Conservation (phyloP, 352 stramenopile genomes). For the Pythium scleroteichum region DNA sequence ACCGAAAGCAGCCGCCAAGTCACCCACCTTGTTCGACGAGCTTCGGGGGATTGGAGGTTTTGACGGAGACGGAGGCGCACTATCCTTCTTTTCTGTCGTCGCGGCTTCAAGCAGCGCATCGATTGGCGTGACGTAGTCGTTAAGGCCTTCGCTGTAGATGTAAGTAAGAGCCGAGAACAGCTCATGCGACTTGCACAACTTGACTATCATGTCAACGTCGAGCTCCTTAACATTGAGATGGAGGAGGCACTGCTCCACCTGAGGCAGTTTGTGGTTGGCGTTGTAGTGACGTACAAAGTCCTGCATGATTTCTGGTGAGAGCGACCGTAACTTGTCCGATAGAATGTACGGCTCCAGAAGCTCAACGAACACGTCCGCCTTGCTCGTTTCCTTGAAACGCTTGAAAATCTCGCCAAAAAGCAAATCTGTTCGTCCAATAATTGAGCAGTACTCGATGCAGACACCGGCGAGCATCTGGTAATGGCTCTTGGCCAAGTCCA, state of each 20-base stretch:
- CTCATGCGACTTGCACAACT: constrained; percentile 89
- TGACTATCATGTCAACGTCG: constrained; percentile 94
- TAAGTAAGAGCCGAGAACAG: constrained; percentile 95
- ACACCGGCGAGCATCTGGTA: constrained; percentile 96
- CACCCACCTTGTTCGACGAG: constrained; percentile 51
- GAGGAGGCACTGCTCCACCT: constrained; percentile 93
- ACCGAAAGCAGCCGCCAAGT: constrained; percentile 67
- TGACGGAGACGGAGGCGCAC: constrained; percentile 17
- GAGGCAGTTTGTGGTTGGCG: constrained; percentile 79
- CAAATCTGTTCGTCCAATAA: constrained; percentile 82
- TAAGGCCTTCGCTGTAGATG: constrained; percentile 92
- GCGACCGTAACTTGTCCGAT: constrained; percentile 90
- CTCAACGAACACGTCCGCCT: constrained; percentile 91
- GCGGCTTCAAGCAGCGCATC: constrained; percentile 87
- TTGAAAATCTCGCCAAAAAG: constrained; percentile 89
- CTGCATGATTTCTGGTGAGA: constrained; percentile 92
- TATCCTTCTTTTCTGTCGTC: constrained; percentile 47
- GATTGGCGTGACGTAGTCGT: constrained; percentile 92
- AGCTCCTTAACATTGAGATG: constrained; percentile 94
- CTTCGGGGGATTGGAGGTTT: constrained; percentile 16
- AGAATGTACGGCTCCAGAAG: constrained; percentile 95
- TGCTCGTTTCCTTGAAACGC: constrained; percentile 78
- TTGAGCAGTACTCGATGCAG: constrained; percentile 95
- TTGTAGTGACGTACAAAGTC: constrained; percentile 94
- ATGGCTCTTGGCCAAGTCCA: constrained; percentile 92